Percentiles rank a stretch among this genome's conserved stretches.
phyloP scores from a whole-genome alignment of 768 basidiomycete species.

The Leccinum rimulosum region DNA sequence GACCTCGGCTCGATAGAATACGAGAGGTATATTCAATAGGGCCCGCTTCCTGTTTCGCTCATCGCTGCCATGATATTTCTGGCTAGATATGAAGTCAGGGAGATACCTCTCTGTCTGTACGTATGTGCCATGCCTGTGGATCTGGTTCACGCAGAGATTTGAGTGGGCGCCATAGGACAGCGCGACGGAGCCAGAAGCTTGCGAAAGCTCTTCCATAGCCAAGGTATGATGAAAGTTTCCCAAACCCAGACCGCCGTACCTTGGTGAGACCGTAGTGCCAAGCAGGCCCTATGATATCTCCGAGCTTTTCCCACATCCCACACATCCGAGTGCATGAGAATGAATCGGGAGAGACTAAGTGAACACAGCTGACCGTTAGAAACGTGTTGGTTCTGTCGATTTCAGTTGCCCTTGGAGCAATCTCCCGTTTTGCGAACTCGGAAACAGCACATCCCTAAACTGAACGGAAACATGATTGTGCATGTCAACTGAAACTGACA shows the following conservation, averaged over 20 bases:
- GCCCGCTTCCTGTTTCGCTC: constrained; percentile 87
- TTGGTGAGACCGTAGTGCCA: constrained; percentile 76
- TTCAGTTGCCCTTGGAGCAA: constrained; percentile 82
- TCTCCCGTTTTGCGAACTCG: constrained; percentile 78
- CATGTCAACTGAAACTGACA: neutral
- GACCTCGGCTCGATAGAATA: neutral
- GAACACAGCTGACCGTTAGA: constrained; percentile 51
- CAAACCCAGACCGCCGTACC: constrained; percentile 78
- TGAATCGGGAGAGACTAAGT: neutral
- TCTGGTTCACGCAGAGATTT: constrained; percentile 85
- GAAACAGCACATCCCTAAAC: constrained; percentile 75
- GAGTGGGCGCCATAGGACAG: constrained; percentile 92
- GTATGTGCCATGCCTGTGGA: constrained; percentile 79
- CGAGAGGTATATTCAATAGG: constrained; percentile 5
- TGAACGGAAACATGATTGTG: constrained; percentile 28
- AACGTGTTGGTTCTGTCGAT: constrained; percentile 85
- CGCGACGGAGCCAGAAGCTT: constrained; percentile 88
- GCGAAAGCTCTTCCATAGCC: constrained; percentile 93
- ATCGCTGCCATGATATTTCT: constrained; percentile 82
- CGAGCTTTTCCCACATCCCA: constrained; percentile 84
- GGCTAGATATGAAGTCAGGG: constrained; percentile 73
- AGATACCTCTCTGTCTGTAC: constrained; percentile 82
- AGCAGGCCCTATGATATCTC: constrained; percentile 81
- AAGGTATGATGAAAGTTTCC: constrained; percentile 88
- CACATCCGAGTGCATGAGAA: constrained; percentile 31